These are phyloP conservation scores for Sporodiniella umbellata DNA, from an alignment of 371 early-diverging fungal species.

Conservation along the genomic window DNA sequence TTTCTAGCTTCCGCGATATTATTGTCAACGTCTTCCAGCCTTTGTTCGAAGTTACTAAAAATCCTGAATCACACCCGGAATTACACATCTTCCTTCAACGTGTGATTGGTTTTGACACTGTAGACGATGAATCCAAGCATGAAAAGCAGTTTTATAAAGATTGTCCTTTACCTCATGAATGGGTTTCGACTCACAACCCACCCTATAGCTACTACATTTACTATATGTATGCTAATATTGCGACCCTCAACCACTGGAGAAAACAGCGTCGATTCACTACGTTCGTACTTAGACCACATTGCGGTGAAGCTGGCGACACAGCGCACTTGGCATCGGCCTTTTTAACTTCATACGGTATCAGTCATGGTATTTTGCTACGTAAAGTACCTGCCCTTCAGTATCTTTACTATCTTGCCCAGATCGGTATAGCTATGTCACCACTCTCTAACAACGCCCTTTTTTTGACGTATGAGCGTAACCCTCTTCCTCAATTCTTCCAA, in stretches of 20 bases:
- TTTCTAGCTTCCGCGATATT: constrained; percentile 81
- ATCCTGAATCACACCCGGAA: constrained; percentile 84
- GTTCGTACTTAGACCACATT: constrained; percentile 94
- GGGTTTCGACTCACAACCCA: constrained; percentile 83
- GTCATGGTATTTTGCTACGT: constrained; percentile 94
- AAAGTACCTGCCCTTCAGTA: constrained; percentile 98
- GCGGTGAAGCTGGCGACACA: constrained; percentile 98
- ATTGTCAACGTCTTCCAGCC: constrained; percentile 90
- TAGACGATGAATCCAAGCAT: constrained; percentile 96
- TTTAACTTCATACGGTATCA: constrained; percentile 88
- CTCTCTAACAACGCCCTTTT: constrained; percentile 98
- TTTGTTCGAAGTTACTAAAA: constrained; percentile 89
- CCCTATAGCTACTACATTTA: constrained; percentile 98
- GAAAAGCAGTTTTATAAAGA: constrained; percentile 83
- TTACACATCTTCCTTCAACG: constrained; percentile 92
- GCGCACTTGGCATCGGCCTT: constrained; percentile 95
- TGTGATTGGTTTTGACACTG: constrained; percentile 95
- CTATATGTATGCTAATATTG: constrained; percentile 92
- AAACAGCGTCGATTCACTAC: constrained; percentile 83
- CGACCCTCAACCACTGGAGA: constrained; percentile 86
- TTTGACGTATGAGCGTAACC: constrained; percentile 95
- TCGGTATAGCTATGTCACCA: constrained; percentile 98
- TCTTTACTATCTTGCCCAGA: constrained; percentile 93
- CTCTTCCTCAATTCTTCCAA: constrained; percentile 92
- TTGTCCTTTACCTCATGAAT: constrained; percentile 83